Evolutionary conservation across 2,329 filamentous ascomycete species (phyloP).

Genomic region (Moelleriella libera): DNA sequence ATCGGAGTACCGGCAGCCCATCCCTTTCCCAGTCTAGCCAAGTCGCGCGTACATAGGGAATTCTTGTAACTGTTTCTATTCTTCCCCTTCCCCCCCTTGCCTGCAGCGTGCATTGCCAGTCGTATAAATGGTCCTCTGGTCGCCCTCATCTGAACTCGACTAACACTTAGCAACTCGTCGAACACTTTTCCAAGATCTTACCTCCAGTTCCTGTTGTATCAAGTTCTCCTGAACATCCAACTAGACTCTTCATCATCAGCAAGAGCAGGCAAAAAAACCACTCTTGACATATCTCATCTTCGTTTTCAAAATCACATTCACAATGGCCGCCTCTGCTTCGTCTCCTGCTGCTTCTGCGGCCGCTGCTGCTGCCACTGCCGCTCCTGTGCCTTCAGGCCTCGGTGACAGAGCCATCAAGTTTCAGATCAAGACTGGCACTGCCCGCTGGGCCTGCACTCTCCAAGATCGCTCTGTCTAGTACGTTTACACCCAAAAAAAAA

Average conservation of each 20-base stretch:
- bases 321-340: constrained; percentile 8
- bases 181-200: background rate
- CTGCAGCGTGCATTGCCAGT: background rate
- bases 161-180: background rate
- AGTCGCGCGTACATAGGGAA: background rate
- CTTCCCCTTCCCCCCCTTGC: too few species aligned
- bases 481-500: constrained; percentile 7
- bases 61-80: background rate
- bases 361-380: constrained; percentile 5
- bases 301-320: background rate
- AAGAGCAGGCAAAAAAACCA: background rate
- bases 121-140: constrained; percentile 1
- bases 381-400: constrained; percentile 7
- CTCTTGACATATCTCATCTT: background rate
- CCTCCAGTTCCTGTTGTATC: too few species aligned
- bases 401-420: constrained; percentile 30
- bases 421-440: constrained; percentile 28
- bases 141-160: background rate
- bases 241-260: background rate
- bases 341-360: background rate
- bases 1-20: background rate
- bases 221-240: background rate
- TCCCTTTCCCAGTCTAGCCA: background rate
- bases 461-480: constrained; percentile 31
- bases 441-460: constrained; percentile 24